These are phyloP conservation scores for Candida sp. DNA, from an alignment of 1,139 yeast genomes.

Conservation along the genomic window DNA sequence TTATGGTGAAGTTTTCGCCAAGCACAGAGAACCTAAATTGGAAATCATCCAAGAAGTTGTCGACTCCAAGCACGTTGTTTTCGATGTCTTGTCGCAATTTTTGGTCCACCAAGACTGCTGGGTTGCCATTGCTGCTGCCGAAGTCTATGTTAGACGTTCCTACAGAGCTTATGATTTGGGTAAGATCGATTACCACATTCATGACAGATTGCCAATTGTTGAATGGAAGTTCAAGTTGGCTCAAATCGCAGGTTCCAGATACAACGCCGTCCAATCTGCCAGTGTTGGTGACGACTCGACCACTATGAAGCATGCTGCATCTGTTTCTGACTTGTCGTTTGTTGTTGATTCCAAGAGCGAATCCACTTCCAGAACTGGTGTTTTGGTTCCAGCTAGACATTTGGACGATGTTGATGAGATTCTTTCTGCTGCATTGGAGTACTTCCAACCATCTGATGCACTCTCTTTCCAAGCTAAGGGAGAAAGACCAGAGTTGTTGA, in stretches of 20 bases:
- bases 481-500: slow-evolving; percentile 52
- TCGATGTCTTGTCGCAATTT: slow-evolving; percentile 94
- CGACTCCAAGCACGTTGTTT: slow-evolving; percentile 95
- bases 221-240: slow-evolving; percentile 88
- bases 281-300: slow-evolving; percentile 25
- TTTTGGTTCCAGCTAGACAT: slow-evolving; percentile 81
- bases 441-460: slow-evolving; percentile 56
- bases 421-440: slow-evolving; percentile 75
- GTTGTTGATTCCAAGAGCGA: slow-evolving; percentile 69
- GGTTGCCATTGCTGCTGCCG: slow-evolving; percentile 96
- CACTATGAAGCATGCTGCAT: slow-evolving; percentile 80
- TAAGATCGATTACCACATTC: slow-evolving; percentile 66
- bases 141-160: slow-evolving; percentile 95
- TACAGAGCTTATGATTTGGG: slow-evolving; percentile 95
- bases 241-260: slow-evolving; percentile 66
- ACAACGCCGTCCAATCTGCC: slow-evolving; percentile 62
- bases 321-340: slow-evolving; percentile 90
- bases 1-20: slow-evolving; percentile 81
- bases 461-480: slow-evolving; percentile 42
- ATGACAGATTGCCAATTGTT: slow-evolving; percentile 68
- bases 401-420: slow-evolving; percentile 91
- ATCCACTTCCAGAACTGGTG: slow-evolving; percentile 76
- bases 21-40: slow-evolving; percentile 83
- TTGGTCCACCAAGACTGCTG: slow-evolving; percentile 83
- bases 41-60: slow-evolving; percentile 87